These are phyloP conservation scores for Metschnikowia hibisci DNA, from an alignment of 805 yeast species.

Conservation along the genomic window DNA sequence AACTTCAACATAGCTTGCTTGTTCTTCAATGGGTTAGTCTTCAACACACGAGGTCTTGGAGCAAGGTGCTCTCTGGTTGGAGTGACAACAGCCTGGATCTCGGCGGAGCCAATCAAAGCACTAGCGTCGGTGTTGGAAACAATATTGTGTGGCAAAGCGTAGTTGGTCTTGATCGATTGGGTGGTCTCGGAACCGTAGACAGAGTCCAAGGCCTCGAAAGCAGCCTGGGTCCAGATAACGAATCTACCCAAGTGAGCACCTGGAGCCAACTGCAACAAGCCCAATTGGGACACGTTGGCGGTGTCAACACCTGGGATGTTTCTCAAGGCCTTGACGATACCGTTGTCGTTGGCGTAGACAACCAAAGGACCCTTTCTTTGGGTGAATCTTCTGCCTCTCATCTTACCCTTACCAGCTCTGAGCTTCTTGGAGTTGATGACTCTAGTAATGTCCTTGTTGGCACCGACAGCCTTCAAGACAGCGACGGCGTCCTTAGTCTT, in stretches of 20 bases:
- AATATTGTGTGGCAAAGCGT: slow-evolving; percentile 92
- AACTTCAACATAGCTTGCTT: slow-evolving; percentile 95
- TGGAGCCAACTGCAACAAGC: slow-evolving; percentile 98
- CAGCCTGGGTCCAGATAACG: slow-evolving; percentile 99
- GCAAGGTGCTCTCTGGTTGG: slow-evolving; percentile 92
- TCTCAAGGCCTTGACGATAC: slow-evolving; percentile 97
- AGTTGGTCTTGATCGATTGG: slow-evolving; percentile 80
- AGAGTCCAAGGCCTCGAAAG: slow-evolving; percentile 93
- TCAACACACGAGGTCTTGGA: slow-evolving; percentile 97
- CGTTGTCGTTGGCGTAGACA: slow-evolving; percentile 97
- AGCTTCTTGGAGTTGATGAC: slow-evolving; percentile 97
- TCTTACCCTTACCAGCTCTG: slow-evolving; percentile 99
- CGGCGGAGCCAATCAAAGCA: slow-evolving; percentile 98
- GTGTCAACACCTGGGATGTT: slow-evolving; percentile 99
- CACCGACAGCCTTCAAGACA: slow-evolving; percentile 96
- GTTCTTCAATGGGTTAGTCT: slow-evolving; percentile 91
- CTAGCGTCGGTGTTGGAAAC: slow-evolving; percentile 93
- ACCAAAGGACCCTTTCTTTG: slow-evolving; percentile 99
- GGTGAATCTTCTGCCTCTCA: slow-evolving; percentile 99
- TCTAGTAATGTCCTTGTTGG: slow-evolving; percentile 96
- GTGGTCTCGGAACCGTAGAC: slow-evolving; percentile 94
- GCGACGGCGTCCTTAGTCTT: slow-evolving; percentile 99
- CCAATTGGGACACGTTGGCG: slow-evolving; percentile 84
- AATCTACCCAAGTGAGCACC: slow-evolving; percentile 99
- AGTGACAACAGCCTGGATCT: slow-evolving; percentile 95